A percentile compares a stretch with the other conserved stretches of the same genome.
These are phyloP conservation scores for Umbelopsis sp. DNA, from an alignment of 192 early-diverging fungal genomes.

Conservation along the genomic window DNA sequence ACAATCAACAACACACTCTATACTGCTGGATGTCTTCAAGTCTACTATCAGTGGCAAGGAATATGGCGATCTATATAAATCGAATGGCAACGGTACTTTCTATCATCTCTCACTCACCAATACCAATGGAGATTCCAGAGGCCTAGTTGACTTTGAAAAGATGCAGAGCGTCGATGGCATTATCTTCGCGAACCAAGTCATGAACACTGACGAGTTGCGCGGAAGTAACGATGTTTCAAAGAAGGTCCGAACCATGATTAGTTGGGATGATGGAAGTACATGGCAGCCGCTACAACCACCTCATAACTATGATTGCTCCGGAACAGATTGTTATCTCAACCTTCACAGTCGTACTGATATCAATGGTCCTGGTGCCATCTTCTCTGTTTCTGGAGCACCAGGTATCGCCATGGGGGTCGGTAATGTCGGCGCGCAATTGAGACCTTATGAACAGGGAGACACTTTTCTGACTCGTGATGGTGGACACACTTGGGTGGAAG, in stretches of 20 bases:
- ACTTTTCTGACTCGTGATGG: conserved; percentile 87
- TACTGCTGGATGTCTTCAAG: conserved; percentile 80
- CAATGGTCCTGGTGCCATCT: conserved; percentile 60
- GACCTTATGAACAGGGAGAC: conserved; percentile 59
- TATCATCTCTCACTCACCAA: conserved; percentile 75
- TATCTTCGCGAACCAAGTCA: conserved; percentile 86
- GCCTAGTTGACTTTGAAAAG: conserved; percentile 89
- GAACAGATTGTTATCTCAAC: conserved; percentile 70
- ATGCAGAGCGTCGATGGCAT: conserved; percentile 86
- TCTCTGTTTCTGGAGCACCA: conserved; percentile 68
- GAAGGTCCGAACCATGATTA: conserved; percentile 73
- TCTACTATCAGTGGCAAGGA: conserved; percentile 49
- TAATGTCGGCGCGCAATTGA: conserved; percentile 73
- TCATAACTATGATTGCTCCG: conserved; percentile 18
- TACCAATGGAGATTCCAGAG: conserved; percentile 75
- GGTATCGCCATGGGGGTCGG: conserved; percentile 92
- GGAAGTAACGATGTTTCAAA: conserved; percentile 56
- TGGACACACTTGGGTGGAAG: conserved; percentile 80
- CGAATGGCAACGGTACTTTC: conserved; percentile 82
- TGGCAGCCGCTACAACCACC: conserved; percentile 71
- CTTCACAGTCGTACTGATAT: conserved; percentile 78
- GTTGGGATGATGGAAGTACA: conserved; percentile 84
- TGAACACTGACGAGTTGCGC: conserved; percentile 67
- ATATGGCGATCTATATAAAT: conserved; percentile 83
- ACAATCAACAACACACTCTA: conserved; percentile 74